Evolutionary conservation across 1,284 basidiomycete genomes (phyloP), one percentile per base, ranked within the genome.

Genomic region (Cystobasidiaceae sp.): DNA sequence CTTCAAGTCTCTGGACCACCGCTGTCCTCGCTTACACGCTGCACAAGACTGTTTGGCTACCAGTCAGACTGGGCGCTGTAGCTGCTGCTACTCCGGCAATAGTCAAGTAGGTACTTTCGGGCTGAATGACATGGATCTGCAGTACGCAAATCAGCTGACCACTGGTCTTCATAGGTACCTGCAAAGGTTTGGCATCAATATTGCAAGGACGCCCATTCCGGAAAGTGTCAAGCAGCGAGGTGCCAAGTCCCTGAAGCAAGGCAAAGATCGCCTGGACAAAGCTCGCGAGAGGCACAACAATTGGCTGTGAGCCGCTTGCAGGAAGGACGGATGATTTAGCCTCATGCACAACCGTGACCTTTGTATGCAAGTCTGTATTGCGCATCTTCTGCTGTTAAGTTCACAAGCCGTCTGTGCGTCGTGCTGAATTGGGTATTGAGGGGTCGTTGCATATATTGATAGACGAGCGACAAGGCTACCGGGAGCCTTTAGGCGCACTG

Each of bases 31-130:
- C 96, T 6, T 98, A 93, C 77, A 89, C 89, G 7, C 86, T 98
- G 59, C 94, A 98, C 82, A 98, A 98, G 80, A 96, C 92, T 0
- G 75, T 92, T 0, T 86, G 97, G 73, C 76, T 97, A n/a, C 94
- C 96, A 5, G 77, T 97, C 21, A 80, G 96, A 23, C 84, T 97
- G 0, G 93, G 90, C 0, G 77, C 94, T 68, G 97, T 94, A 0
- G 92, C 90, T 1, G 87, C 86, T 0, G 79, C 92, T 66, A 96
- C 93, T 0, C 93, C 93, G 0, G 44, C 49, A 8, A 41, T 45
- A 4, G 63, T 68, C 30, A 68, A 58, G 67, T 68, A 25, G 27
- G 67, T 49, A 9, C 8, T 15, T 11, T 8, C 25, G 15, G 13
- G 6, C 13, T 27, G 39, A 46, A 17, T 23, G 8, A 8, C 11